A percentile compares a stretch with the other conserved stretches of the same genome.
phyloP scores from a whole-genome alignment of 352 stramenopile genomes.

The Phytopythium sindhum region DNA sequence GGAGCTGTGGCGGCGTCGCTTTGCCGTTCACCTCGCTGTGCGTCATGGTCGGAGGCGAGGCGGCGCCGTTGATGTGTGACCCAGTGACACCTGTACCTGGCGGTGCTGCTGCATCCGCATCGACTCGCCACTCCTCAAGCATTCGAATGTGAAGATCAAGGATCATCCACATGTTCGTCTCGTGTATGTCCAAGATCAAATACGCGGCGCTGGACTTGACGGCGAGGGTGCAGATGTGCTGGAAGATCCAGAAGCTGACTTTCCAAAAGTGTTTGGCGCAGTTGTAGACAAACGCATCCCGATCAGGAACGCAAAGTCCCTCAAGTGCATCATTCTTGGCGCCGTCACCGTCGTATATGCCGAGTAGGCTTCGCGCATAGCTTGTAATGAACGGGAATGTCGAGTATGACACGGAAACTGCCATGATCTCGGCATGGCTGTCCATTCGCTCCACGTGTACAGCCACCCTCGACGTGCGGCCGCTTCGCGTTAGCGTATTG shows the following conservation, averaged over 20 bases:
- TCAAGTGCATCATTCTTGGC: constrained; percentile 58
- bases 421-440: constrained; percentile 65
- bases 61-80: not conserved
- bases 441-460: constrained; percentile 73
- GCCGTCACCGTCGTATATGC: constrained; percentile 64
- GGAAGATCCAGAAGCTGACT: constrained; percentile 75
- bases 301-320: constrained; percentile 46
- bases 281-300: constrained; percentile 67
- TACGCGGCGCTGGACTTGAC: constrained; percentile 72
- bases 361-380: constrained; percentile 72
- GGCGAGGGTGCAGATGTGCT: constrained; percentile 77
- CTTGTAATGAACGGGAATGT: constrained; percentile 85
- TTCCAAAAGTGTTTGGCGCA: constrained; percentile 68
- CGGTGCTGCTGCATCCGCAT: constrained; percentile 10
- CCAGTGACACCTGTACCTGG: not conserved
- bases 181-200: constrained; percentile 74
- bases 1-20: constrained; percentile 13
- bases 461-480: constrained; percentile 42
- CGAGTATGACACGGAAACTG: constrained; percentile 73
- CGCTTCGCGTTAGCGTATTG: constrained; percentile 69
- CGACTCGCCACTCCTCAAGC: constrained; percentile 55
- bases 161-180: constrained; percentile 82
- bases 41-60: constrained; percentile 1
- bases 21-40: constrained; percentile 1
- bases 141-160: constrained; percentile 69